A percentile compares a stretch with the other conserved stretches of the same genome.
Conservation (phyloP, 2,329 filamentous ascomycete species). For the Claviceps fusiformis region DNA sequence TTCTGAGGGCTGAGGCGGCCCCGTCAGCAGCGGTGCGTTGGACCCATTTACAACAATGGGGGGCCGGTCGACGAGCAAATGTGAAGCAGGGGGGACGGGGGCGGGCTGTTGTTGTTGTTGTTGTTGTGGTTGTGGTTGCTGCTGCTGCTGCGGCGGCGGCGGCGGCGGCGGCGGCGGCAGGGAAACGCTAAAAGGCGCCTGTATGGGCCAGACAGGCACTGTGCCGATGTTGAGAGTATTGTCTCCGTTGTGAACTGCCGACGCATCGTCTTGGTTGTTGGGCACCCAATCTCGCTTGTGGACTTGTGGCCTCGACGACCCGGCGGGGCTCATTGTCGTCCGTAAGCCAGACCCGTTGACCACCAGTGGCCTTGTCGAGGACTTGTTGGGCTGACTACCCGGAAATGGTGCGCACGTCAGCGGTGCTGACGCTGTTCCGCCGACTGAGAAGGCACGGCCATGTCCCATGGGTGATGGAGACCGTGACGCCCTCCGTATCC, state of each 20-base stretch:
- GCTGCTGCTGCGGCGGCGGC: not conserved
- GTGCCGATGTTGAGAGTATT: constrained; percentile 16
- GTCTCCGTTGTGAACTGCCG: constrained; percentile 11
- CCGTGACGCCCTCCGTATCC: constrained; percentile 38
- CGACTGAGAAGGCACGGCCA: constrained; percentile 28
- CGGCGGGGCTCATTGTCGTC: constrained; percentile 12
- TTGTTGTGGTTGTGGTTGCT: too few relatives aligned
- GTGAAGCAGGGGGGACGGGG: constrained; percentile 1
- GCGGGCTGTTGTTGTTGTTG: too few relatives aligned
- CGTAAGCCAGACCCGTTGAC: constrained; percentile 35
- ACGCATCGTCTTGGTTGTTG: constrained; percentile 11
- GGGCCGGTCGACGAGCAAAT: constrained; percentile 12
- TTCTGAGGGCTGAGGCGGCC: constrained; percentile 13
- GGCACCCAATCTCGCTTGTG: not conserved
- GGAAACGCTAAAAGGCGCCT: constrained; percentile 2
- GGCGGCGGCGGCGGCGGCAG: not conserved
- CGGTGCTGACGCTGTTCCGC: constrained; percentile 26
- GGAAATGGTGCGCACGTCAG: constrained; percentile 24
- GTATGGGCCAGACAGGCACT: not conserved
- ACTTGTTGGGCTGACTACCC: constrained; percentile 18
- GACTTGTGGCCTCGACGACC: constrained; percentile 10
- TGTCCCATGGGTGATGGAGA: constrained; percentile 44
- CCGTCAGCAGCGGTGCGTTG: constrained; percentile 9
- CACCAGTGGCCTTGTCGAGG: constrained; percentile 32
- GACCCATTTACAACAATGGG: constrained; percentile 25